Evolutionary conservation across 1,139 yeast species (phyloP), one percentile per base, ranked within the genome.

Genomic region (Sugiyamaella xylanicola): DNA sequence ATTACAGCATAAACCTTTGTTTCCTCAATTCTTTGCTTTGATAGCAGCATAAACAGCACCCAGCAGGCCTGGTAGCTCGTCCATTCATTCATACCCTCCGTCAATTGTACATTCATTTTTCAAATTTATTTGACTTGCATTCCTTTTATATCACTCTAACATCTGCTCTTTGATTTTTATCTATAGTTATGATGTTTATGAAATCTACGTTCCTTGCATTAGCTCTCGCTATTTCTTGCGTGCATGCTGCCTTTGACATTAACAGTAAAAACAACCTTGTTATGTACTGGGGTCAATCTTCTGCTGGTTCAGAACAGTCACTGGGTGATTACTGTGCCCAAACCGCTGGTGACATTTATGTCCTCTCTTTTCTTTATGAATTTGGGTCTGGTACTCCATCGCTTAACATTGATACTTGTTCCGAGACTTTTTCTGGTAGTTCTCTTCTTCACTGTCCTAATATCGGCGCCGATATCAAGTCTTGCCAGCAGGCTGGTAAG

Each of bases 201-300:
- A 50, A 41, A 35, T 21, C 36, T 32, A 20, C 32, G 9, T 42
- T 43, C 29, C 11, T 44, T 44, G 39, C 48, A 22, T 43, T 45
- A 15, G 50, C 49, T 25, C 19, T 51, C 39, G 50, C 45, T 13
- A 43, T 40, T 20, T 40, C 50, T 3, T 19, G 25, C 36, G 47
- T 11, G 48, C 56, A 17, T 2, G 60, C 58, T 5, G 56, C 58
- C 16, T 58, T 58, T 39, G 55, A 56, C 40, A 52, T 54, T 17
- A 49, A 58, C 32, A 47, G 55, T 47, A 58, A 55, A 11, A 42
- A 57, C 41, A 86, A 87, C 64, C 82, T 89, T 49, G 96, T 86
- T 29, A 79, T 88, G 15, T 90, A 90, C 73, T 91, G 97, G 97
- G 97, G 97, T 47, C 97, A 91, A 73, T 83, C 85, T 66, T 84